A percentile compares a stretch with the other conserved stretches of the same genome.
Conservation (phyloP, 1,284 basidiomycete species). For the Tylopilus sp. region DNA sequence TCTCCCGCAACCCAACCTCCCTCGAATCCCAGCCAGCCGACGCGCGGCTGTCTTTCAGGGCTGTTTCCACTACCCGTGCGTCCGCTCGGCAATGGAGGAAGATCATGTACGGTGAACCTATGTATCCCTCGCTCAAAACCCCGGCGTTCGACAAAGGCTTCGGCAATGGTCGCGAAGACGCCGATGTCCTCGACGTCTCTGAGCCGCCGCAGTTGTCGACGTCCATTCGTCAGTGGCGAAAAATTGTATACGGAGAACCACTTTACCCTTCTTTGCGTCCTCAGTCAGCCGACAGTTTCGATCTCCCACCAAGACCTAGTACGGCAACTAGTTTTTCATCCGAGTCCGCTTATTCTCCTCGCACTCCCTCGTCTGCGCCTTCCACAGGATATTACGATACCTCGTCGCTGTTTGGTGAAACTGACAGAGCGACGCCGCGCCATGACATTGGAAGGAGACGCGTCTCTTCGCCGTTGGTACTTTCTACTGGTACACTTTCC, state of each 20-base stretch:
- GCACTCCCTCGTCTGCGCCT: constrained; percentile 32
- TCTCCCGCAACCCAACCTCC: constrained; percentile 28
- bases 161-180: constrained; percentile 22
- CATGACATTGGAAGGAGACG: constrained; percentile 8
- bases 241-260: constrained; percentile 41
- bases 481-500: constrained; percentile 28
- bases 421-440: constrained; percentile 13
- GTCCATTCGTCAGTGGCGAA: constrained; percentile 35
- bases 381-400: constrained; percentile 25
- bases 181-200: constrained; percentile 30
- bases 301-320: constrained; percentile 28
- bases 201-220: constrained; percentile 26
- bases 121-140: constrained; percentile 38
- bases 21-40: constrained; percentile 19
- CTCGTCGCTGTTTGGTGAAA: constrained; percentile 25
- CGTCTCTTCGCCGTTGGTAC: constrained; percentile 16
- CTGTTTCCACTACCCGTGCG: constrained; percentile 24
- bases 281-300: constrained; percentile 29
- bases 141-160: constrained; percentile 30
- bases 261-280: constrained; percentile 38
- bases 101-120: constrained; percentile 51
- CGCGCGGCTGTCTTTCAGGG: background rate
- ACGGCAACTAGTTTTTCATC: constrained; percentile 34
- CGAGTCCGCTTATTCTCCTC: constrained; percentile 33
- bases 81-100: constrained; percentile 48